Evolutionary conservation across 495 filamentous ascomycete species (phyloP).

Genomic region (Hamigera avellanea): DNA sequence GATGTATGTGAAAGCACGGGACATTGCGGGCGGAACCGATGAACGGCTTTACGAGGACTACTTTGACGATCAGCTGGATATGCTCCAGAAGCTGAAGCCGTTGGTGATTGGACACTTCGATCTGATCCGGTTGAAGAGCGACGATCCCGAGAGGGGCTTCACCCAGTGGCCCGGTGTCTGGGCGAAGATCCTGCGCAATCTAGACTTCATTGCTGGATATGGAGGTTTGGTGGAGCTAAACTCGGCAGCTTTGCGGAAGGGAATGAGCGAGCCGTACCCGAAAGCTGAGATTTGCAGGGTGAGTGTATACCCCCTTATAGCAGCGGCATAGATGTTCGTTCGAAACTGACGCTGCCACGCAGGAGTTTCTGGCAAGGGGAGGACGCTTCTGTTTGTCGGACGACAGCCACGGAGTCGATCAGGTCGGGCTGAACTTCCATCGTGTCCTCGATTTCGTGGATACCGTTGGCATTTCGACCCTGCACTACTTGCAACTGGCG

Average conservation of each 20-base stretch:
- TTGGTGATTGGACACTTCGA: constrained; percentile 89
- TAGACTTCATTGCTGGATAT: constrained; percentile 56
- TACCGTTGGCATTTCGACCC: constrained; percentile 28
- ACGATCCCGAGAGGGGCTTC: constrained; percentile 49
- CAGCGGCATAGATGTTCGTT: constrained; percentile 4
- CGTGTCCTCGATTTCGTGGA: constrained; percentile 48
- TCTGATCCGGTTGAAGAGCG: constrained; percentile 69
- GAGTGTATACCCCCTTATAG: no score
- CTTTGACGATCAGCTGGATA: constrained; percentile 74
- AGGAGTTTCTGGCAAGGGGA: constrained; percentile 52
- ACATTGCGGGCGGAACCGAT: constrained; percentile 49
- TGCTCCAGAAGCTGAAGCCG: constrained; percentile 64
- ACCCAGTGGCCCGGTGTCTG: constrained; percentile 50
- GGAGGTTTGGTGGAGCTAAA: constrained; percentile 85
- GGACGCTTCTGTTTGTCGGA: constrained; percentile 81
- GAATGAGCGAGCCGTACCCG: constrained; percentile 83
- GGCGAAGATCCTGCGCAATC: constrained; percentile 60
- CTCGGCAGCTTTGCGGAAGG: constrained; percentile 75
- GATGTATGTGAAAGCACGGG: constrained; percentile 53
- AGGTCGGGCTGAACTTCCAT: constrained; percentile 61
- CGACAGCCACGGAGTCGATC: constrained; percentile 76
- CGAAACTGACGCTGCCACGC: constrained; percentile 1
- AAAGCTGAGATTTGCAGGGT: constrained; percentile 67
- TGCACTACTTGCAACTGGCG: constrained; percentile 29
- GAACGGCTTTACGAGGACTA: constrained; percentile 65